A percentile compares a stretch with the other conserved stretches of the same genome.
Conservation (phyloP, 1,139 yeast species). For the Hemisphaericaspora xylofermentans region DNA sequence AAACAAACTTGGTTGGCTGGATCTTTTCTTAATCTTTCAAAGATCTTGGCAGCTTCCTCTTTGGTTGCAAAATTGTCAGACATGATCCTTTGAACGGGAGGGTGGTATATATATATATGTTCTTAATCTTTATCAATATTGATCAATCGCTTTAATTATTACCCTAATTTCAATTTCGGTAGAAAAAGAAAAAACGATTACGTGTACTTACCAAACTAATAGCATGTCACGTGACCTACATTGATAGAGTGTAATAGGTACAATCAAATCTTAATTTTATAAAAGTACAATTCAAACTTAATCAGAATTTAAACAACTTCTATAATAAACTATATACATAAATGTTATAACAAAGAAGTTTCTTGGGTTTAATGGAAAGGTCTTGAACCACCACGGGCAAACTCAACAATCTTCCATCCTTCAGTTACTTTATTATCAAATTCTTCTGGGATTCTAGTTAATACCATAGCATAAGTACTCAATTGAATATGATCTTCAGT, state of each 20-base stretch:
- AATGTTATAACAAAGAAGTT: background rate
- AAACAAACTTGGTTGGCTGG: conserved; percentile 84
- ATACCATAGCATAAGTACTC: conserved; percentile 94
- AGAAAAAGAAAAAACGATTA: conserved; percentile 2
- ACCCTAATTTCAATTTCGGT: too few species aligned
- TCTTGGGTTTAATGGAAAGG: conserved; percentile 60
- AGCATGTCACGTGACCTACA: conserved; percentile 1
- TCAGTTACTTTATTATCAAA: conserved; percentile 88
- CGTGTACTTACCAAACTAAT: conserved; percentile 1
- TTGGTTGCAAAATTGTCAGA: conserved; percentile 57
- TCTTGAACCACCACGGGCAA: conserved; percentile 92
- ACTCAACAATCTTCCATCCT: conserved; percentile 96
- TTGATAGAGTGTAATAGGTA: too few species aligned
- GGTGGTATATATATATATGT: conserved; percentile 1
- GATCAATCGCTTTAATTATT: too few species aligned
- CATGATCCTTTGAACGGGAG: conserved; percentile 21
- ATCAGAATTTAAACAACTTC: background rate
- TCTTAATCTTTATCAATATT: conserved; percentile 1
- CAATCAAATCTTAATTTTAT: too few species aligned
- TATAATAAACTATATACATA: conserved; percentile 9
- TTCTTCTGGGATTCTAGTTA: conserved; percentile 90
- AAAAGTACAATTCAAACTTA: too few species aligned
- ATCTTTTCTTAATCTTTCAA: conserved; percentile 56
- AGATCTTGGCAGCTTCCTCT: conserved; percentile 61
- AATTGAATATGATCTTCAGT: conserved; percentile 89